Conservation (phyloP, 208 protist genomes). For the Trypanosoma scelopori region DNA sequence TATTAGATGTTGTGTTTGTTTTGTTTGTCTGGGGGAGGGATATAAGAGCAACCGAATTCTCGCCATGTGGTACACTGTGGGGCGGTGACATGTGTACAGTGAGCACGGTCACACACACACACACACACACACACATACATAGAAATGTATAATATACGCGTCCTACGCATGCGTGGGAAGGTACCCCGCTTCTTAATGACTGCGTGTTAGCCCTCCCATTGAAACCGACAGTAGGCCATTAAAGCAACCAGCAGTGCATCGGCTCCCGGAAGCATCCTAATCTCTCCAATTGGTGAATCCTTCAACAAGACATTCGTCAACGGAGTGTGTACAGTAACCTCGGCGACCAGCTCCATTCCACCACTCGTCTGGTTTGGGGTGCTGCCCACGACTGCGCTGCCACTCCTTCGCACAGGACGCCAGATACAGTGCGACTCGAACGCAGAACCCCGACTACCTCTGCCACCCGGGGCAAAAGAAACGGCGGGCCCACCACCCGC, state of each 20-base stretch:
- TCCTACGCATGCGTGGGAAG: no score
- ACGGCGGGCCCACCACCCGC: not conserved
- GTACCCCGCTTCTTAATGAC: not conserved
- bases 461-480: slow-evolving; percentile 6
- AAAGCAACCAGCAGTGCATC: slow-evolving; percentile 71
- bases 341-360: slow-evolving; percentile 62
- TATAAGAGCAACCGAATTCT: no score
- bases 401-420: slow-evolving; percentile 41
- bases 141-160: no score
- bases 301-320: slow-evolving; percentile 30
- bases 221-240: slow-evolving; percentile 55
- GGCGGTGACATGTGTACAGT: no score
- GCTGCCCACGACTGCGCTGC: slow-evolving; percentile 26
- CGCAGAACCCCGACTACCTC: not conserved
- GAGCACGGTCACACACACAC: no score
- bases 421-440: slow-evolving; percentile 40
- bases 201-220: slow-evolving; percentile 40
- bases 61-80: no score
- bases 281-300: slow-evolving; percentile 47
- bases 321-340: slow-evolving; percentile 40
- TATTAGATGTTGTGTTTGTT: no score
- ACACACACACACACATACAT: no score
- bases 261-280: slow-evolving; percentile 47
- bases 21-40: no score
- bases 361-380: slow-evolving; percentile 35